Conservation (phyloP, 345 rosid species). For the Hibiscus tridactylites region DNA sequence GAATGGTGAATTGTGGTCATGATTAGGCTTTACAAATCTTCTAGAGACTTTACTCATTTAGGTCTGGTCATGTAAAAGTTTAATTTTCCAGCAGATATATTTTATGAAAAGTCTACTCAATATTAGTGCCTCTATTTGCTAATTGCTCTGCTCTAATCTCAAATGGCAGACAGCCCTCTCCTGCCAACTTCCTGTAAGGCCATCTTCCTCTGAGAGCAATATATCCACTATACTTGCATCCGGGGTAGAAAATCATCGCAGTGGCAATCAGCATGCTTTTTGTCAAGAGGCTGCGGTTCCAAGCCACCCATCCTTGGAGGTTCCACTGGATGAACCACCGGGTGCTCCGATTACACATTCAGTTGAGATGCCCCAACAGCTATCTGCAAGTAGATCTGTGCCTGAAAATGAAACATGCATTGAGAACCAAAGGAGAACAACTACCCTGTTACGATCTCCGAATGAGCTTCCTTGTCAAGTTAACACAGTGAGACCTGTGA, state of each 20-base stretch:
- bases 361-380: neutral
- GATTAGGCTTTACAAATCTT: neutral
- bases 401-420: neutral
- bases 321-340: neutral
- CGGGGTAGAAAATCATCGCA: neutral
- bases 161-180: neutral
- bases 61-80: neutral
- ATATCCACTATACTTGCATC: neutral
- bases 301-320: slow-evolving; percentile 6
- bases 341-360: neutral
- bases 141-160: neutral
- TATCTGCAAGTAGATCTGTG: neutral
- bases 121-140: neutral
- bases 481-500: slow-evolving; percentile 2
- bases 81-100: neutral
- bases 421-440: slow-evolving; percentile 7
- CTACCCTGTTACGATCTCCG: neutral
- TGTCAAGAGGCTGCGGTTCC: slow-evolving; percentile 14
- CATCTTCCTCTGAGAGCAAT: neutral
- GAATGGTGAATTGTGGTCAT: neutral
- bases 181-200: slow-evolving; percentile 1
- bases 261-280: neutral
- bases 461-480: neutral
- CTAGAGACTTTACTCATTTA: neutral
- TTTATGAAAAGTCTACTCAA: neutral